Evolutionary conservation across 768 basidiomycete genomes (phyloP).

Genomic region (Pleurotus sapidus): DNA sequence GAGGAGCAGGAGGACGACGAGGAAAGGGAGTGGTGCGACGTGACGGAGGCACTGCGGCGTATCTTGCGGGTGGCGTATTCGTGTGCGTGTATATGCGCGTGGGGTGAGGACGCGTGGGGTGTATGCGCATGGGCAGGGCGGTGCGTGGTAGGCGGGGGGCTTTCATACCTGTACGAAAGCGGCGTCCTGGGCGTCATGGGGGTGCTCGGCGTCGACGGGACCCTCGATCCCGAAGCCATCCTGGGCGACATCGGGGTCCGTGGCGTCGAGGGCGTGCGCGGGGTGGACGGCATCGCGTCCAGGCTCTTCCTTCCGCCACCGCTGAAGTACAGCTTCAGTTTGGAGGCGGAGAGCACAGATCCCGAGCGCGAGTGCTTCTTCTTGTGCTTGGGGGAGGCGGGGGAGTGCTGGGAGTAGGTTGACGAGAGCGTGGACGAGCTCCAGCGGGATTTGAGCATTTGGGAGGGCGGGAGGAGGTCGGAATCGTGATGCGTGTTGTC

Average conservation of each 20-base stretch:
- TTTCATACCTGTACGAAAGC: not conserved
- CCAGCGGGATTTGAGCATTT: slow-evolving; percentile 60
- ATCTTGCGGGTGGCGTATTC: too few species aligned
- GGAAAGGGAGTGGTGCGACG: too few species aligned
- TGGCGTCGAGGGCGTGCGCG: slow-evolving; percentile 4
- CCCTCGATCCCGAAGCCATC: too few species aligned
- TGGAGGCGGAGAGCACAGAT: slow-evolving; percentile 22
- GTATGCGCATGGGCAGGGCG: too few species aligned
- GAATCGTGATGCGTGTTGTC: slow-evolving; percentile 2
- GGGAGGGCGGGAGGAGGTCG: slow-evolving; percentile 17
- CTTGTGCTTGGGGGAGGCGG: not conserved
- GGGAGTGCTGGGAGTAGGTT: slow-evolving; percentile 20
- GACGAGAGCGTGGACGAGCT: slow-evolving; percentile 56
- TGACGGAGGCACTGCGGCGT: too few species aligned
- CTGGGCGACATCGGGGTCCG: too few species aligned
- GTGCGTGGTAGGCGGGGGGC: too few species aligned
- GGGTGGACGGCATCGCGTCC: slow-evolving; percentile 16
- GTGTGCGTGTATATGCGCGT: too few species aligned
- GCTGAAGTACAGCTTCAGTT: slow-evolving; percentile 37
- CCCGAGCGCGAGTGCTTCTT: too few species aligned
- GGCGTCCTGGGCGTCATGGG: slow-evolving; percentile 7
- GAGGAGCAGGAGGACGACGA: slow-evolving; percentile 7
- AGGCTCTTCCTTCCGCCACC: slow-evolving; percentile 16
- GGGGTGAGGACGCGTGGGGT: too few species aligned
- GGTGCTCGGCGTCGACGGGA: too few species aligned